Conservation (phyloP, 2,329 filamentous ascomycete genomes). For the Colletotrichum incanum region DNA sequence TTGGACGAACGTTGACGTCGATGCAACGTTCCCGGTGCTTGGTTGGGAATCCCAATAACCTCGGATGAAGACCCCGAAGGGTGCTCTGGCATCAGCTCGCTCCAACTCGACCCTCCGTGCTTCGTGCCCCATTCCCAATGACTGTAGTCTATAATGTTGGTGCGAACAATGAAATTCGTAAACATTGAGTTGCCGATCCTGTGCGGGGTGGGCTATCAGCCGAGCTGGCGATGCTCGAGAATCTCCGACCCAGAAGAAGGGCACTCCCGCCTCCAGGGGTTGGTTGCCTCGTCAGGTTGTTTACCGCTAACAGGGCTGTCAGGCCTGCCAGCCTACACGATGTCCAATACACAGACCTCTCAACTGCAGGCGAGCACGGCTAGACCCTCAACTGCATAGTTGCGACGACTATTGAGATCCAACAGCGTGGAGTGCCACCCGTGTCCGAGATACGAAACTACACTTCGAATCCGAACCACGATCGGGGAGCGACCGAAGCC, state of each 20-base stretch:
- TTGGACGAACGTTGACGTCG: constrained; percentile 8
- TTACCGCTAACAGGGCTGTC: constrained; percentile 16
- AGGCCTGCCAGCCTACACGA: constrained; percentile 17
- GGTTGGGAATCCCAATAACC: neutral
- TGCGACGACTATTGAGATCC: neutral
- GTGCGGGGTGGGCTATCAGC: constrained; percentile 6
- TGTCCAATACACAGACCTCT: constrained; percentile 28
- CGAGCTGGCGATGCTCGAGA: neutral
- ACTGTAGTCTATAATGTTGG: neutral
- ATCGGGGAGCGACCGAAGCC: constrained; percentile 1
- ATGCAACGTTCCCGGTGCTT: constrained; percentile 19
- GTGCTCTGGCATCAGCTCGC: constrained; percentile 1
- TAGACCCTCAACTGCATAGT: constrained; percentile 15
- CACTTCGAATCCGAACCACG: neutral
- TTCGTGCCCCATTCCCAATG: neutral
- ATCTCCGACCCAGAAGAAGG: constrained; percentile 12
- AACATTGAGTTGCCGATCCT: neutral
- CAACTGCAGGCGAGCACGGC: constrained; percentile 34
- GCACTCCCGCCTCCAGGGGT: constrained; percentile 15
- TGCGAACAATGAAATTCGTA: neutral
- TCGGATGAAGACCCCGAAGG: constrained; percentile 6
- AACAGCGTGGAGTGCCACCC: neutral
- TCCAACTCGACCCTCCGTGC: neutral
- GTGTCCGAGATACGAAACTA: constrained; percentile 4
- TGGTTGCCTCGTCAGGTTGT: neutral